A percentile compares a stretch with the other conserved stretches of the same genome.
Conservation (phyloP, 2,329 filamentous ascomycete species). For the Stachybotrys chartarum region DNA sequence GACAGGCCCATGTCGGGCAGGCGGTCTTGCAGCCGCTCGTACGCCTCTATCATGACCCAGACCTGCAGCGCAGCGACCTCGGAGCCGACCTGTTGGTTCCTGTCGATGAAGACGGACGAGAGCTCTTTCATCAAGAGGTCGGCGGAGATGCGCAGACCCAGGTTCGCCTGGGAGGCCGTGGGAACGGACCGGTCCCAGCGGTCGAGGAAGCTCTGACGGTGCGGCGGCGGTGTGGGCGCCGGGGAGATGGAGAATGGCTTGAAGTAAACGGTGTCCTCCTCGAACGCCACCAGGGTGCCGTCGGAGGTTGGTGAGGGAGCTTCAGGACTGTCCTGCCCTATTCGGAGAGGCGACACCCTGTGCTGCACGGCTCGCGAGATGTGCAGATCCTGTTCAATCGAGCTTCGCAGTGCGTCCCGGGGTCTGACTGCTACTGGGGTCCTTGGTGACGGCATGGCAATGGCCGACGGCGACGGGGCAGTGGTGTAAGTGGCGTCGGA, state of each 20-base stretch:
- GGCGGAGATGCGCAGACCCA: slow-evolving; percentile 42
- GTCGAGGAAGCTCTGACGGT: slow-evolving; percentile 5
- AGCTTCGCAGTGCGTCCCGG: slow-evolving; percentile 1
- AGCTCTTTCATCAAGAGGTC: slow-evolving; percentile 44
- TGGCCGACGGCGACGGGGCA: slow-evolving; percentile 2
- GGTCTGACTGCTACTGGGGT: neutral
- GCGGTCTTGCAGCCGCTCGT: slow-evolving; percentile 44
- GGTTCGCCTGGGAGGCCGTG: slow-evolving; percentile 20
- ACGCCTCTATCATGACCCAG: slow-evolving; percentile 52
- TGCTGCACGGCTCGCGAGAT: neutral
- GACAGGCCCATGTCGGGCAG: slow-evolving; percentile 26
- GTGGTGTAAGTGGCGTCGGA: slow-evolving; percentile 22
- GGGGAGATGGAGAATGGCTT: slow-evolving; percentile 35
- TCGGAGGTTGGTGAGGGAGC: slow-evolving; percentile 30
- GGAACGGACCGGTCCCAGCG: slow-evolving; percentile 5
- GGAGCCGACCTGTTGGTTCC: slow-evolving; percentile 12
- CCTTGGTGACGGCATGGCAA: slow-evolving; percentile 1
- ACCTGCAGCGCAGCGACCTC: slow-evolving; percentile 41
- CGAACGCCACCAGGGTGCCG: slow-evolving; percentile 37
- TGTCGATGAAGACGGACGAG: slow-evolving; percentile 29
- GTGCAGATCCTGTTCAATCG: neutral
- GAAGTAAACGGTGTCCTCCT: slow-evolving; percentile 40
- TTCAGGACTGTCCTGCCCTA: neutral
- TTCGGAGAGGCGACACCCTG: neutral
- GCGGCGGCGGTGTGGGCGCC: slow-evolving; percentile 21